Conservation (phyloP, 148 eudicot genomes). For the Euryodendron excelsum region DNA sequence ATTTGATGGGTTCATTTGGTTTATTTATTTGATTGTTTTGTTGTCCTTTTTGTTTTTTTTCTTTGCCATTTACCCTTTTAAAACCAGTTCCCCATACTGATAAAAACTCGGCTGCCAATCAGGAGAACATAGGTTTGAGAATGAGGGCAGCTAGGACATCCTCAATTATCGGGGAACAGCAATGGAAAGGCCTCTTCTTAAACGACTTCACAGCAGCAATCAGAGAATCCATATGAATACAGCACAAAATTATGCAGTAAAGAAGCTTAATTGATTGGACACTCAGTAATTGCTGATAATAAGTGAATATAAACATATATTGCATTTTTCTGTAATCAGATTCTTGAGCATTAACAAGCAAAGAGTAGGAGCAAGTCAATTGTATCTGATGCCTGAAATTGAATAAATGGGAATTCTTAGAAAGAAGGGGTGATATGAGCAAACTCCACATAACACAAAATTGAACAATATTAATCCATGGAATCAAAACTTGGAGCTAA, state of each 20-base stretch:
- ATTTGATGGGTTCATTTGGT: neutral
- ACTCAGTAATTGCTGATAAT: neutral
- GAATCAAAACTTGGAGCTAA: constrained; percentile 76
- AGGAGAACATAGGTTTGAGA: neutral
- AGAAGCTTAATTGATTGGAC: neutral
- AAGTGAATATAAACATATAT: neutral
- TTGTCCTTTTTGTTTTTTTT: neutral
- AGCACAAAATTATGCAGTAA: neutral
- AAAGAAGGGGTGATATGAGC: neutral
- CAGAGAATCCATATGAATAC: neutral
- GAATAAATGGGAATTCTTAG: neutral
- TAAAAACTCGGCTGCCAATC: neutral
- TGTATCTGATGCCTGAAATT: neutral
- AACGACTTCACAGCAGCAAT: constrained; percentile 1
- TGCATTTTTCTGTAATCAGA: neutral
- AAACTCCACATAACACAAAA: neutral
- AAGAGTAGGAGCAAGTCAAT: neutral
- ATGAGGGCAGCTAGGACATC: neutral
- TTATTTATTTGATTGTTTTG: neutral
- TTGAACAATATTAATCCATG: constrained; percentile 44
- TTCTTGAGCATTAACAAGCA: neutral
- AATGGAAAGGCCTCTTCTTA: neutral
- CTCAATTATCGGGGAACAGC: neutral
- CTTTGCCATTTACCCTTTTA: neutral
- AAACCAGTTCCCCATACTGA: neutral